These are phyloP conservation scores for Trametes meyenii DNA, from an alignment of 768 basidiomycete species.

Conservation along the genomic window DNA sequence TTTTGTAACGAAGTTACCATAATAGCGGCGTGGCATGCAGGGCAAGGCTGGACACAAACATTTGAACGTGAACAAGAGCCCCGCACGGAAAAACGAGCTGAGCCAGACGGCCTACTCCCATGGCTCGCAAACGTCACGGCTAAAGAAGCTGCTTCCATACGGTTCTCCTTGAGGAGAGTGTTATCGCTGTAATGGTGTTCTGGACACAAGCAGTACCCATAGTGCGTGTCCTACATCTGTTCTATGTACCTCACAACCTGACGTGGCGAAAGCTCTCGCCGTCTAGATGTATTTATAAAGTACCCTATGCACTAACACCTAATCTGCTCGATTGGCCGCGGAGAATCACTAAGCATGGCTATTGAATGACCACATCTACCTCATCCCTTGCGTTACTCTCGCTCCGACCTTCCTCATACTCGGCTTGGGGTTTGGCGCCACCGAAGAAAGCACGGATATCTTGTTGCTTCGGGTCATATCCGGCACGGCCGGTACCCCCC, in stretches of 20 bases:
- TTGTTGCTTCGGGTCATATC: slow-evolving; percentile 74
- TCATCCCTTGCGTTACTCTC: slow-evolving; percentile 37
- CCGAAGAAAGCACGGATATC: slow-evolving; percentile 78
- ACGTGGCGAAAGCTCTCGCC: background rate
- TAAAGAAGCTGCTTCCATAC: slow-evolving; percentile 77
- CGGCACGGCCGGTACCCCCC: slow-evolving; percentile 72
- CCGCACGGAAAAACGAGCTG: slow-evolving; percentile 67
- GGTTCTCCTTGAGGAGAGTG: slow-evolving; percentile 41
- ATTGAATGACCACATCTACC: slow-evolving; percentile 27
- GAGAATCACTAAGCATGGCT: background rate
- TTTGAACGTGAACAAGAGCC: slow-evolving; percentile 68
- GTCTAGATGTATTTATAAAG: slow-evolving; percentile 19
- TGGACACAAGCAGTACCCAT: background rate
- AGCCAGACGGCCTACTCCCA: slow-evolving; percentile 68
- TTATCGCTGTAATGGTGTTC: background rate
- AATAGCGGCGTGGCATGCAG: slow-evolving; percentile 38
- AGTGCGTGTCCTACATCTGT: background rate
- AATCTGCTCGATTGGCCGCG: background rate
- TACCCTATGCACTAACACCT: slow-evolving; percentile 5
- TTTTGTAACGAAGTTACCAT: background rate
- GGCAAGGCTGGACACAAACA: slow-evolving; percentile 73
- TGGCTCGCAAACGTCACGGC: slow-evolving; percentile 60
- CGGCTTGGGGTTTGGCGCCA: slow-evolving; percentile 30
- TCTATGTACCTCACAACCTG: background rate
- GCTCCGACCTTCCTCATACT: slow-evolving; percentile 29